A percentile compares a stretch with the other conserved stretches of the same genome.
Conservation (phyloP, 2,329 filamentous ascomycete species). For the Bipolaris cookei region DNA sequence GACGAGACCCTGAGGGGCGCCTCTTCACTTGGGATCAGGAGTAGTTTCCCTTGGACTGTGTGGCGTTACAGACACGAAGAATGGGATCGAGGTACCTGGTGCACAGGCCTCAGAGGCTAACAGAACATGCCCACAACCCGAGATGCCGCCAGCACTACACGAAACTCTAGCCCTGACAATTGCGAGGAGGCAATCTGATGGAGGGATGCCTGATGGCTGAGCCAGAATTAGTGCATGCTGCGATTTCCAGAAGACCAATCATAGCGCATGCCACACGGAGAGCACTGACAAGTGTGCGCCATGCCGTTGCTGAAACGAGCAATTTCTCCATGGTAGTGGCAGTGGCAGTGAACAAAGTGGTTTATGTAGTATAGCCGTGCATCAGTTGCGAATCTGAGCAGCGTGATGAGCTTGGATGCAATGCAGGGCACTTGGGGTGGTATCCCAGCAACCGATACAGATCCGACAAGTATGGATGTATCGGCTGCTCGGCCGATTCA, state of each 20-base stretch:
- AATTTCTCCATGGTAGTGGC: background rate
- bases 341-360: too few relatives aligned
- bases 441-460: background rate
- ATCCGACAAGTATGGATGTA: background rate
- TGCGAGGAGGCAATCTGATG: background rate
- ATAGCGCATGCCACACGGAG: background rate
- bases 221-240: constrained; percentile 6
- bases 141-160: background rate
- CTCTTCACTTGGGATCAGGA: constrained; percentile 3
- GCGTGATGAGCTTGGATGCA: background rate
- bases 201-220: constrained; percentile 1
- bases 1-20: background rate
- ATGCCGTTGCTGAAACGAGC: background rate
- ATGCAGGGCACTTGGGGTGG: background rate
- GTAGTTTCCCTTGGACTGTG: background rate
- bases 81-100: constrained; percentile 1
- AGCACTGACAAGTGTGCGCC: background rate
- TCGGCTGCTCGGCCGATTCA: background rate
- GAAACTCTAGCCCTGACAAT: constrained; percentile 9
- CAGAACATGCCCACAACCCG: background rate
- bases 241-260: background rate
- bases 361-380: background rate
- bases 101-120: background rate
- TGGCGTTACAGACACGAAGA: constrained; percentile 2
- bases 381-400: background rate